These are phyloP conservation scores for Keqinozyma sinolaborantium DNA, from an alignment of 1,139 yeast species.

Conservation along the genomic window DNA sequence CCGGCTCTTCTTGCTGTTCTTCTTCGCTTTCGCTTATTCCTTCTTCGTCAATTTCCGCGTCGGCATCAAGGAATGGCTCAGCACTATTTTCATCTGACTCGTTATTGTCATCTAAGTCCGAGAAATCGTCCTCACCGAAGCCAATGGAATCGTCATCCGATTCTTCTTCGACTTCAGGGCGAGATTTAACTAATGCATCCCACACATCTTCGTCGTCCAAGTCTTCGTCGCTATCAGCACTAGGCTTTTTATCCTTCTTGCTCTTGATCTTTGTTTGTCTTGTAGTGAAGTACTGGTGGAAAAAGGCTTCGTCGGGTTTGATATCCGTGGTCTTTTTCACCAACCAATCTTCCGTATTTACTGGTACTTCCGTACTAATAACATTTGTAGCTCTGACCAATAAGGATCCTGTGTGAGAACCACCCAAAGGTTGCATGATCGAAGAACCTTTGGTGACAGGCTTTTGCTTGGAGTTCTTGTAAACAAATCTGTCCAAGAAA, in stretches of 20 bases:
- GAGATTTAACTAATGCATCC: conserved; percentile 82
- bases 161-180: conserved; percentile 71
- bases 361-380: conserved; percentile 51
- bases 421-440: conserved; percentile 97
- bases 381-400: conserved; percentile 67
- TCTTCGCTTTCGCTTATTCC: conserved; percentile 15
- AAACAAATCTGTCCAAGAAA: conserved; percentile 92
- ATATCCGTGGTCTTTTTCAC: conserved; percentile 60
- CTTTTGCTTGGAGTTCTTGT: conserved; percentile 85
- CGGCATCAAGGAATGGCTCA: conserved; percentile 24
- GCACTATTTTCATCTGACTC: conserved; percentile 22
- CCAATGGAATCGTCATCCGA: conserved; percentile 46
- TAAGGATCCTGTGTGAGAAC: conserved; percentile 74
- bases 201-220: conserved; percentile 80
- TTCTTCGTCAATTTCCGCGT: conserved; percentile 21
- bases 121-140: conserved; percentile 43
- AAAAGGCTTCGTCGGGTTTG: conserved; percentile 86
- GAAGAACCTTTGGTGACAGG: conserved; percentile 73
- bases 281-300: conserved; percentile 78
- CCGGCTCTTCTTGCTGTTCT: conserved; percentile 11
- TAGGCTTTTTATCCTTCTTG: conserved; percentile 19
- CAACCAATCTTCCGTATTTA: conserved; percentile 82
- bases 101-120: conserved; percentile 26
- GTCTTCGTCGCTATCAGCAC: conserved; percentile 34
- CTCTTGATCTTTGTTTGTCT: conserved; percentile 48